Base-by-base conservation (phyloP, 1,284 basidiomycete species). In the Xerocomus cyaneibrunnescens region DNA sequence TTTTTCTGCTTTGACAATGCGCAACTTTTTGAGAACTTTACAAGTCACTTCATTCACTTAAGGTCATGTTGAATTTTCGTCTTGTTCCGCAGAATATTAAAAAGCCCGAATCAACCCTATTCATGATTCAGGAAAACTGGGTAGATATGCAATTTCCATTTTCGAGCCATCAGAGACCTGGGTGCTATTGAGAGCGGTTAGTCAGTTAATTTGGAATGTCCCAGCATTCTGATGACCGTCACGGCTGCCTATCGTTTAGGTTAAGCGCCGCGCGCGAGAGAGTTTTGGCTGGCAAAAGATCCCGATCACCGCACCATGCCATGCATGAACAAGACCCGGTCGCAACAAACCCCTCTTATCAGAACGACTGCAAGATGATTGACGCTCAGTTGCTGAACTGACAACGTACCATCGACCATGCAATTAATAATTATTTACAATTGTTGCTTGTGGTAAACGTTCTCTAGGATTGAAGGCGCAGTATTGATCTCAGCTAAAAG, bases 201-300 rank as follows among this genome's bases (percentile, higher is more conserved):
- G 55, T 51, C 42, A 50, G 19, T 49, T 30, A 35, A 57, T 50
- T 51, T 53, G 32, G 25, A 49, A 59, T 45, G n/a, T 13, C 2
- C 8, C 31, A 23, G 17, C 34, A 23, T 37, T 50, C 30, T 50
- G 32, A 45, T 55, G 37, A 43, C 22, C 25, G 32, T 40, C 36
- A 30, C 30, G 47, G 41, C 22, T 22, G 22, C 8, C 25, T 41
- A 27, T 22, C 23, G 7, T 16, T 48, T 34, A 38, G 25, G 46
- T 45, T 47, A 40, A 38, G 30, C 19, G 21, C 45, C 22, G 3
- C 28, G 13, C 16, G 9, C 14, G 7, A 31, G 19, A 37, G 8
- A n/a, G 16, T 27, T 23, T 8, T 30, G 9, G 39, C 45, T 16
- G 13, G 35, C 17, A 36, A 40, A 52, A 48, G 25, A 45, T 19